Evolutionary conservation across 163 green algal genomes (phyloP), one percentile per base, ranked within the genome.

Genomic region (Volvox carteri): DNA sequence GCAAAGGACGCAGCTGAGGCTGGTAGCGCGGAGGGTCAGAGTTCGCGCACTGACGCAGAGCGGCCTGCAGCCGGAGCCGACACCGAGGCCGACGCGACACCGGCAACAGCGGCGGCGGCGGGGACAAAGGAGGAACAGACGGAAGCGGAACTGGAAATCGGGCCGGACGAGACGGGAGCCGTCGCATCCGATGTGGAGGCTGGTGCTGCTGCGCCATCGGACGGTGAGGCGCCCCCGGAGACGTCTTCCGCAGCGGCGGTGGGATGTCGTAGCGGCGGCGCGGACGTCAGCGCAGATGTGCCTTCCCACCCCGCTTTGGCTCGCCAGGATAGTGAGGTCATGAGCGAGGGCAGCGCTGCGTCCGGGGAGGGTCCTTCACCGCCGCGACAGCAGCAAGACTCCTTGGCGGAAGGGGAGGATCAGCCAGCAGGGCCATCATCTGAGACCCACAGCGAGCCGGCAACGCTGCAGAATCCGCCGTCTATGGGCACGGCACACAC

Each of bases 291-390:
- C 14, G n/a, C 60, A 11, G 60, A 72, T 28, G 18, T 39, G 25
- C 14, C 60, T 37, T 28, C 60, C 60, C n/a, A 19, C 19, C 60
- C 18, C 23, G 37, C 28, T 4, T 72, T 28, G 19, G 23, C 28
- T 19, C 3, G 8, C 25, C 54, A 23, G 8, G 54, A 65, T 30
- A 65, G 54, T 65, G 25, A 23, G 54, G 5, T 12, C 12, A 41
- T 78, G 70, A 78, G 70, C 23, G 70, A 78, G 21, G 70, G 39
- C 37, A 78, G 70, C 70, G 41, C 23, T 41, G 70, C 41, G 1
- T 78, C 70, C 70, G 33, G 30, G 70, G 70, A 56, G 18, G 9
- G 21, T 18, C 11, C 11, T 41, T 41, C 70, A 30, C 56, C 5
- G 30, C 33, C 18, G 65, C 65, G 46, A 23, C 65, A 75, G 65